phyloP scores from a whole-genome alignment of 768 basidiomycete species.

The Paxillus involutus region DNA sequence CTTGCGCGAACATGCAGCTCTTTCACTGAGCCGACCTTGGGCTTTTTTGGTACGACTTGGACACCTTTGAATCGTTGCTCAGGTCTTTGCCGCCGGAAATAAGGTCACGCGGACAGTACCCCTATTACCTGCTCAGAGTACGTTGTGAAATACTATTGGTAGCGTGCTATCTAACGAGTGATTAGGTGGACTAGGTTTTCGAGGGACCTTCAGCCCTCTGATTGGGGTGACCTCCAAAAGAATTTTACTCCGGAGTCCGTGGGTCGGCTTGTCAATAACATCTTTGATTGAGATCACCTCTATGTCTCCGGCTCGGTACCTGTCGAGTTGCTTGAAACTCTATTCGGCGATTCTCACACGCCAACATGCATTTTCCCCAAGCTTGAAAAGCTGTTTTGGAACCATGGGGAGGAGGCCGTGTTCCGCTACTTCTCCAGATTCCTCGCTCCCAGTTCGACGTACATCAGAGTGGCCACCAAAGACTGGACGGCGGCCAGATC shows the following conservation, averaged over 20 bases:
- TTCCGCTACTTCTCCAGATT: neutral
- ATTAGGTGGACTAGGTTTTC: neutral
- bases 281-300: neutral
- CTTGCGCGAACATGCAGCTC: constrained; percentile 12
- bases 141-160: neutral
- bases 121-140: neutral
- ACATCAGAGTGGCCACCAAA: too few relatives aligned
- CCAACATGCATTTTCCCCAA: neutral
- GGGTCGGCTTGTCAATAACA: neutral
- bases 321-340: neutral
- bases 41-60: constrained; percentile 12
- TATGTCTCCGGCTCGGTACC: too few relatives aligned
- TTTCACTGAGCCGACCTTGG: constrained; percentile 13
- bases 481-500: too few relatives aligned
- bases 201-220: neutral
- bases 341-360: neutral
- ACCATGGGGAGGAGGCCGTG: neutral
- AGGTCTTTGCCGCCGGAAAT: neutral
- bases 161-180: neutral
- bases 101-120: neutral
- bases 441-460: neutral
- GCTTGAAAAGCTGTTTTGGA: too few relatives aligned
- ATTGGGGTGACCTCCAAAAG: neutral
- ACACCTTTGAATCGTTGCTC: constrained; percentile 11
- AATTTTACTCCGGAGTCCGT: neutral